Conservation (phyloP, 1,139 yeast genomes). For the Petasospora rhodanensis region DNA sequence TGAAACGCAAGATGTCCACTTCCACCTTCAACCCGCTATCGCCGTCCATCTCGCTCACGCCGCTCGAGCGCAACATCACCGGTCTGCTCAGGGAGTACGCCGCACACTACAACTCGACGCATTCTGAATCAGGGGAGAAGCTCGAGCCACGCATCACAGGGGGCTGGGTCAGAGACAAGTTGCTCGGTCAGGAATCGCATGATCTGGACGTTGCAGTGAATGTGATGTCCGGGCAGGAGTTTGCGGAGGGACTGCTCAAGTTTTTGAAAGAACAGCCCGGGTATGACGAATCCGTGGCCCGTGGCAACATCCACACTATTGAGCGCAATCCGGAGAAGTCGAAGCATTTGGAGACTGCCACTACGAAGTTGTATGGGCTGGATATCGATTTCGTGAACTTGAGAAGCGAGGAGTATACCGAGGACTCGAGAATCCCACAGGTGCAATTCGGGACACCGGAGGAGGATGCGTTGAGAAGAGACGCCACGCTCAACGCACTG, state of each 20-base stretch:
- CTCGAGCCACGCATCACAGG: constrained; percentile 82
- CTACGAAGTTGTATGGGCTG: constrained; percentile 74
- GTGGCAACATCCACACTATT: constrained; percentile 66
- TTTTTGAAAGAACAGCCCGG: constrained; percentile 41
- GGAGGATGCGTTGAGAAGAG: constrained; percentile 89
- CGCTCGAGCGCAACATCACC: constrained; percentile 45
- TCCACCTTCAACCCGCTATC: constrained; percentile 8
- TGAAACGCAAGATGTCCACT: constrained; percentile 14
- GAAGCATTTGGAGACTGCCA: constrained; percentile 94
- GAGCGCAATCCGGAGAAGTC: constrained; percentile 92
- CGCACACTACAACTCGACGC: constrained; percentile 7
- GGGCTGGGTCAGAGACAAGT: constrained; percentile 97
- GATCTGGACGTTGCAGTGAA: constrained; percentile 93
- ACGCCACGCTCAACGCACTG: constrained; percentile 89
- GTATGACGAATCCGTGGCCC: constrained; percentile 26
- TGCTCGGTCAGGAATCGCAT: constrained; percentile 72
- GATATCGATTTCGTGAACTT: constrained; percentile 92
- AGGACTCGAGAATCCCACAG: constrained; percentile 75
- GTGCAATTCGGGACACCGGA: constrained; percentile 79
- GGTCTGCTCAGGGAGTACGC: constrained; percentile 39
- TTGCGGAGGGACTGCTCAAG: constrained; percentile 61
- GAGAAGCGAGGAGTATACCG: constrained; percentile 80
- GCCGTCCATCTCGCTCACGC: constrained; percentile 35
- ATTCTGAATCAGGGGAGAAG: constrained; percentile 5
- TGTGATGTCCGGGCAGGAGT: constrained; percentile 76